These are phyloP conservation scores for Calonectria crousiana DNA, from an alignment of 2,329 filamentous ascomycete species.

Conservation along the genomic window DNA sequence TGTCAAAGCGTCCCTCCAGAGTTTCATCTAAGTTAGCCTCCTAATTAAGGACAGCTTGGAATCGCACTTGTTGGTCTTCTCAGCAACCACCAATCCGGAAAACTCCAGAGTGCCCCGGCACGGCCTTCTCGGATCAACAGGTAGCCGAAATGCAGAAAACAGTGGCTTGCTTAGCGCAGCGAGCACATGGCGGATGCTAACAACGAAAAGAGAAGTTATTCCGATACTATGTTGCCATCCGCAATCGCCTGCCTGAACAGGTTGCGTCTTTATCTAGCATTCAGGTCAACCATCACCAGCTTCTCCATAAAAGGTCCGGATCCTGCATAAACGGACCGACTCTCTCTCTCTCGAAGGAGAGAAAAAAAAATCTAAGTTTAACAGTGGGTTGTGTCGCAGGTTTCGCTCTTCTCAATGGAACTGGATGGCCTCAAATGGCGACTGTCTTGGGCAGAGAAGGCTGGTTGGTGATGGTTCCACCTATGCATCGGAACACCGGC, in stretches of 20 bases:
- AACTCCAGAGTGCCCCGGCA: neutral
- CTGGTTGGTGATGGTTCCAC: neutral
- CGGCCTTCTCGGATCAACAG: neutral
- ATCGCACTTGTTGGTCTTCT: constrained; percentile 25
- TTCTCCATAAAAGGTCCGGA: constrained; percentile 6
- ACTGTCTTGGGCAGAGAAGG: neutral
- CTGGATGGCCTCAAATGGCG: neutral
- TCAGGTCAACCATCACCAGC: neutral
- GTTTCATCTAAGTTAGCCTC: constrained; percentile 44
- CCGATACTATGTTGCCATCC: neutral
- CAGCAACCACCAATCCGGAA: constrained; percentile 3
- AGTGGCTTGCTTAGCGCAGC: neutral
- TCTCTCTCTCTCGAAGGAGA: neutral
- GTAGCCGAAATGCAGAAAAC: neutral
- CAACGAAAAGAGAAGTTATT: constrained; percentile 7
- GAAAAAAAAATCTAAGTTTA: neutral
- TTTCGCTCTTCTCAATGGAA: neutral
- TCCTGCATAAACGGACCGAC: neutral
- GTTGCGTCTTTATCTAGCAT: neutral
- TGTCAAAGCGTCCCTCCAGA: constrained; percentile 40
- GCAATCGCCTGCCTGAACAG: neutral
- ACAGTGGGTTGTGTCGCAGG: neutral
- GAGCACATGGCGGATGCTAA: neutral
- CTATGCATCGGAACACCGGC: neutral
- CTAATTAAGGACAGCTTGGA: constrained; percentile 24